These are phyloP conservation scores for Colletotrichum plurivorum DNA, from an alignment of 2,329 filamentous ascomycete genomes.

Conservation along the genomic window DNA sequence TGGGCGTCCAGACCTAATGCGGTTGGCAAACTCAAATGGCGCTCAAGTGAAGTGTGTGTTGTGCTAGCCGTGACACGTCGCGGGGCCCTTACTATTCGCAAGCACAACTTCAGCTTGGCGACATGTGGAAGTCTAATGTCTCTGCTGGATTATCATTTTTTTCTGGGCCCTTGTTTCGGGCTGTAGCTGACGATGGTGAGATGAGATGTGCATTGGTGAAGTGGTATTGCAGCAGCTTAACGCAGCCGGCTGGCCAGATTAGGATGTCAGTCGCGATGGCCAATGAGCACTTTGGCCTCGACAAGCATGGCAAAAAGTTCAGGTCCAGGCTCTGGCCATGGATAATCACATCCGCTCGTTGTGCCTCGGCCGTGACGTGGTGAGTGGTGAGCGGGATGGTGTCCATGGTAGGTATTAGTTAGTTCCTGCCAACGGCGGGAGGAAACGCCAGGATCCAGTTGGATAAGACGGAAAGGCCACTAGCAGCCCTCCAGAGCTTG, in stretches of 20 bases:
- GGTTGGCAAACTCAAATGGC: conserved; percentile 7
- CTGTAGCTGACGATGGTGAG: neutral
- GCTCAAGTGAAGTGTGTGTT: neutral
- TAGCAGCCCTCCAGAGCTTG: neutral
- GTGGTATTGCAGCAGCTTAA: conserved; percentile 1
- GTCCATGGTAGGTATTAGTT: neutral
- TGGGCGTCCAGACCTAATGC: conserved; percentile 21
- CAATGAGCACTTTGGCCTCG: neutral
- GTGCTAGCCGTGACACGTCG: conserved; percentile 31
- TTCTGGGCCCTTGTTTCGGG: conserved; percentile 36
- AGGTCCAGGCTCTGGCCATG: neutral
- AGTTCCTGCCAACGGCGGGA: conserved; percentile 1
- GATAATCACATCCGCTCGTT: neutral
- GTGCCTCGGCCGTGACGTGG: conserved; percentile 11
- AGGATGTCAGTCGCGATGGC: conserved; percentile 21
- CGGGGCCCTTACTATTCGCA: neutral
- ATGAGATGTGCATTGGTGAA: neutral
- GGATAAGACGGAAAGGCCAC: neutral
- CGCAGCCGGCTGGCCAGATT: neutral
- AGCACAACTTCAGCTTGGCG: neutral
- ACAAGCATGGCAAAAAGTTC: neutral
- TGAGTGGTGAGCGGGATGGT: conserved; percentile 15
- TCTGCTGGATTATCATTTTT: neutral
- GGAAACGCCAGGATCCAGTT: neutral
- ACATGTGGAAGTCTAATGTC: conserved; percentile 33